Percentiles rank a stretch among this genome's conserved stretches.
Evolutionary conservation across 139 green algal genomes (phyloP).

Genomic region (Closterium sp.): DNA sequence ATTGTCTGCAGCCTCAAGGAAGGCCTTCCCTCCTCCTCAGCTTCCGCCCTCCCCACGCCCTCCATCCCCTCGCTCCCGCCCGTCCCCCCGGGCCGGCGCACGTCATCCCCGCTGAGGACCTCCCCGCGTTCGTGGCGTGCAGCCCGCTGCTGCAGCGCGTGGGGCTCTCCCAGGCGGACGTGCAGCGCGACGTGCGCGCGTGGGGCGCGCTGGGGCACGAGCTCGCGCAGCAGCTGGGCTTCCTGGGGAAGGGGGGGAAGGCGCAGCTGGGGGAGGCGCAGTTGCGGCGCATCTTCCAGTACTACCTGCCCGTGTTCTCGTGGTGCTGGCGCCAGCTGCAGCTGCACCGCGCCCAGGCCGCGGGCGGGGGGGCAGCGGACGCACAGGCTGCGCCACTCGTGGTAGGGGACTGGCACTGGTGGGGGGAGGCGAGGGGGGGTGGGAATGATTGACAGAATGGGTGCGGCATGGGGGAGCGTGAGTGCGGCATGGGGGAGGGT

Average conservation of each 20-base stretch:
- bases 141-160: neutral
- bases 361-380: neutral
- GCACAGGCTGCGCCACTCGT: constrained; percentile 16
- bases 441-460: neutral
- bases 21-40: neutral
- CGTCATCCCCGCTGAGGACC: neutral
- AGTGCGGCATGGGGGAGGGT: neutral
- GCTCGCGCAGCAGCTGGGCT: constrained; percentile 18
- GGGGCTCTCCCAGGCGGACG: neutral
- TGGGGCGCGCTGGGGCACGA: constrained; percentile 8
- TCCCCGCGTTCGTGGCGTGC: neutral
- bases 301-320: constrained; percentile 51
- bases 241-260: neutral
- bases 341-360: constrained; percentile 1
- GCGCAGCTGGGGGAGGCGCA: constrained; percentile 2
- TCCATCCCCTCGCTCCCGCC: neutral
- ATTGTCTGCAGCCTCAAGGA: neutral
- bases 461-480: neutral
- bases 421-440: neutral
- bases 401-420: constrained; percentile 2
- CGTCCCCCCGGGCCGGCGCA: neutral
- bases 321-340: constrained; percentile 46
- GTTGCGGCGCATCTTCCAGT: constrained; percentile 39
- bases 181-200: neutral
- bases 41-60: neutral